Evolutionary conservation across 169 alveolate genomes (phyloP), one percentile per base, ranked within the genome.

Genomic region (Eimeria brunetti): DNA sequence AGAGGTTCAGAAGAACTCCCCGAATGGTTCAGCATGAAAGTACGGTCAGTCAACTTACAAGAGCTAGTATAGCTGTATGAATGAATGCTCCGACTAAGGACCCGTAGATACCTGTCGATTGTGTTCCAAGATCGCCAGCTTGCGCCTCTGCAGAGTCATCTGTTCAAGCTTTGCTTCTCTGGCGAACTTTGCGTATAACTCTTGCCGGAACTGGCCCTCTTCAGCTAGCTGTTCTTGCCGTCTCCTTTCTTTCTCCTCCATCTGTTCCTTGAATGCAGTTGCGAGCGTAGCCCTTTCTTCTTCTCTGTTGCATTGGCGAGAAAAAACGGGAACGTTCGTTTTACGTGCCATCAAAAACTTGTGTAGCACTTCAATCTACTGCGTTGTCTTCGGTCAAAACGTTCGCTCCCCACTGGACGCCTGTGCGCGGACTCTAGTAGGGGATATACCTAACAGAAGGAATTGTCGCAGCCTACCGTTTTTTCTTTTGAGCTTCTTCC

Each of bases 131-230:
- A 97, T 97, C 89, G 97, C 97, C 97, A 97, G 96, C 89, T 98
- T 97, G 88, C 98, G 95, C 94, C 96, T 97, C 88, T 97, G 97
- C 49, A 96, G 97, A 94, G 97, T 97, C 97, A 97, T 94, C 94
- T 98, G 97, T 89, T 98, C 99, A 44, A 98, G 81, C 89, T 96
- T 89, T 73, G 97, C 98, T 89, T 98, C 98, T 53, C 97, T 97
- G 58, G 99, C 99, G 90, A 97, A 97, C 91, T 97, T 97, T 38
- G 96, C 97, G 97, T 97, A 96, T 95, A 98, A 96, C 83, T 94
- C 90, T 81, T 94, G 95, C 94, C 98, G 97, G 91, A 97, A 97
- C 49, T 96, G 97, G 38, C 96, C 95, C 96, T 98, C 99, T 96
- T 97, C 95, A 91, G 96, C 95, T 91, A 88, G 94, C 69, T 97